Conservation (phyloP, 2,329 filamentous ascomycete species). For the Claviceps humidiphila region DNA sequence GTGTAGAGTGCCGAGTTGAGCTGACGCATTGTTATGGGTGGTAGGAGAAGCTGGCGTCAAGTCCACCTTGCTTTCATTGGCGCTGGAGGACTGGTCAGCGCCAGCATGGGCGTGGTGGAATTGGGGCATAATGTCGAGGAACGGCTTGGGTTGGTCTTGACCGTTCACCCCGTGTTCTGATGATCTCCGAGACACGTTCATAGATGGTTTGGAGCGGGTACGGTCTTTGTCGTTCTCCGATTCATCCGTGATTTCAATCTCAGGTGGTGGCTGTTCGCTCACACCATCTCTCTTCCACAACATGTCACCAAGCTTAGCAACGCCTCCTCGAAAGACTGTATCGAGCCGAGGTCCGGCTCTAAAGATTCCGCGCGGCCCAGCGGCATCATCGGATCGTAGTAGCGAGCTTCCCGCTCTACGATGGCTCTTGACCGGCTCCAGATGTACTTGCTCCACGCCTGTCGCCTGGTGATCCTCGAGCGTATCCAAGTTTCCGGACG, state of each 20-base stretch:
- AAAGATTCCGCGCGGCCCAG: constrained; percentile 51
- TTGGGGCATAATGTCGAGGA: constrained; percentile 38
- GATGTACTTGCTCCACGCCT: constrained; percentile 13
- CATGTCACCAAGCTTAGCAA: constrained; percentile 43
- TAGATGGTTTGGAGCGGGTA: constrained; percentile 24
- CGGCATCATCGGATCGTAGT: constrained; percentile 21
- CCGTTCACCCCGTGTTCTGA: constrained; percentile 18
- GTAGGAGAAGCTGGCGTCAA: constrained; percentile 4
- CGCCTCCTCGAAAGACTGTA: constrained; percentile 49
- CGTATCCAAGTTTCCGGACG: constrained; percentile 12
- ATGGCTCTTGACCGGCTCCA: constrained; percentile 20
- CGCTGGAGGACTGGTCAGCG: constrained; percentile 8
- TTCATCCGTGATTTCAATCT: constrained; percentile 32
- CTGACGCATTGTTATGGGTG: constrained; percentile 21
- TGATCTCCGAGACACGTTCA: constrained; percentile 21
- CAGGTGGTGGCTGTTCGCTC: constrained; percentile 19
- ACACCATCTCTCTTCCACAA: constrained; percentile 40
- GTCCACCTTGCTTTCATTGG: constrained; percentile 9
- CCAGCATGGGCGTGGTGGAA: constrained; percentile 27
- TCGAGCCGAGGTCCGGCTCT: constrained; percentile 59
- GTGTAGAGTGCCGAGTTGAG: constrained; percentile 34
- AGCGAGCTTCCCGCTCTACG: constrained; percentile 37
- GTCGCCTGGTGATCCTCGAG: constrained; percentile 18
- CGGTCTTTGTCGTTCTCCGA: constrained; percentile 32
- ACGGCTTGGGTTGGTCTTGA: constrained; percentile 25